Conservation (phyloP, 345 rosid species). For the Salix dunnii region DNA sequence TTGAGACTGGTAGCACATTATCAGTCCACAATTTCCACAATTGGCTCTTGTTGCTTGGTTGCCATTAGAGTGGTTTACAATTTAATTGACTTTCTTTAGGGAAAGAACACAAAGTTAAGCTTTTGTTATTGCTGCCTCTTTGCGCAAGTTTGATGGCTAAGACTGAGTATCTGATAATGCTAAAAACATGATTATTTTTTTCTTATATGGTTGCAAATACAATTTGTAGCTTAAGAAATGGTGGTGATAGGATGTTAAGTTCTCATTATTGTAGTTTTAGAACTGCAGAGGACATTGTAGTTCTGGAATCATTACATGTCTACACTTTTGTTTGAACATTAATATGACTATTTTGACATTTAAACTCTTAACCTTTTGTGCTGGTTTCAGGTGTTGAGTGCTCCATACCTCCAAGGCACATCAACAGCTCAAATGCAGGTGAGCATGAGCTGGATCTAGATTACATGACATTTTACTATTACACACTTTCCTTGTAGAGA, state of each 20-base stretch:
- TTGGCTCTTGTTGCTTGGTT: not conserved
- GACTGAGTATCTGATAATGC: not conserved
- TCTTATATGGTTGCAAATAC: not conserved
- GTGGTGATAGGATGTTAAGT: not conserved
- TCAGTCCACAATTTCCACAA: not conserved
- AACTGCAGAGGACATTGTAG: not conserved
- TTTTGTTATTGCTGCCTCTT: not conserved
- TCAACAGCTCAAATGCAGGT: conserved; percentile 53
- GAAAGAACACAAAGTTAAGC: not conserved
- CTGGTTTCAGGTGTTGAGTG: conserved; percentile 79
- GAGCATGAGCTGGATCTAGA: conserved; percentile 16
- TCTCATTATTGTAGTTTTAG: not conserved
- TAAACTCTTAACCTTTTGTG: conserved; percentile 6
- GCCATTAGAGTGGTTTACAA: not conserved
- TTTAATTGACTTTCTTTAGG: not conserved
- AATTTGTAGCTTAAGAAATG: not conserved
- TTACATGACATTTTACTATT: not conserved
- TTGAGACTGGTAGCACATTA: not conserved
- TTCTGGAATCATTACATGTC: too few species aligned
- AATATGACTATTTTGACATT: not conserved
- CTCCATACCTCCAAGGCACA: conserved; percentile 76
- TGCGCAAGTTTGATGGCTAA: not conserved
- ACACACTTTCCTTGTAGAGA: not conserved
- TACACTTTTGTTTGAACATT: not conserved
- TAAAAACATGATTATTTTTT: not conserved